Evolutionary conservation across 768 basidiomycete genomes (phyloP), one percentile per base, ranked within the genome.

Genomic region (Imleria badia): DNA sequence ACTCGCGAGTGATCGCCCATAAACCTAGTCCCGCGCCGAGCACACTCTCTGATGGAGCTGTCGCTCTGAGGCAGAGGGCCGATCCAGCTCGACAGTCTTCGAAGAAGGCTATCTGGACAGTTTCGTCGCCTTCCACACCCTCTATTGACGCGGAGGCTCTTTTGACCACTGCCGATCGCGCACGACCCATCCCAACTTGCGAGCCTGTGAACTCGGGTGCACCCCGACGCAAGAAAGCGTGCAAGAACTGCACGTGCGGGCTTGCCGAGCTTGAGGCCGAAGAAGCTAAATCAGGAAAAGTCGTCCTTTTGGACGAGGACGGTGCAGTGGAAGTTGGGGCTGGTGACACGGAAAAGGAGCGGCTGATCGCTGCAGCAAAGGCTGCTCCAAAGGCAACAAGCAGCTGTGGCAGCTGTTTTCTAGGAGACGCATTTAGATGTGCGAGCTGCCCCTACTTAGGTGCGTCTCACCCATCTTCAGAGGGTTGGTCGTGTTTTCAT

Each of bases 401-500:
- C 68, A 94, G 92, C 67, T 98, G 97, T 76, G 96, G 95, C 15
- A 98, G 81, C 75, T 99, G 97, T 78, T 98, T 92, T 78, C 76
- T 98, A 35, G 97, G 97, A 11, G 97, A 99, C 73, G 97, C 97
- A 3, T 99, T 99, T 76, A 79, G 97, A 66, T 99, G 97, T 73
- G 88, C 87, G 22, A 85, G 93, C 49, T 99, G 97, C 71, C 97
- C 97, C 29, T 99, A 98, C 73, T 78, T 92, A 42, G 96, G 96
- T 98, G 61, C 56, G 91, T 82, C 17, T n/a, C 46, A 36, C 34
- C 46, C 15, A 41, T 30, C 34, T 39, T 48, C 52, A 50, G 20
- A 15, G 15, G 26, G 55, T 29, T 56, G 36, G 56, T 58, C 22
- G 56, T 45, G 19, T 39, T 51, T 52, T 60, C 49, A 59, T 26